These are phyloP conservation scores for Ganoderma lucidum DNA, from an alignment of 1,284 basidiomycete genomes.

Conservation along the genomic window DNA sequence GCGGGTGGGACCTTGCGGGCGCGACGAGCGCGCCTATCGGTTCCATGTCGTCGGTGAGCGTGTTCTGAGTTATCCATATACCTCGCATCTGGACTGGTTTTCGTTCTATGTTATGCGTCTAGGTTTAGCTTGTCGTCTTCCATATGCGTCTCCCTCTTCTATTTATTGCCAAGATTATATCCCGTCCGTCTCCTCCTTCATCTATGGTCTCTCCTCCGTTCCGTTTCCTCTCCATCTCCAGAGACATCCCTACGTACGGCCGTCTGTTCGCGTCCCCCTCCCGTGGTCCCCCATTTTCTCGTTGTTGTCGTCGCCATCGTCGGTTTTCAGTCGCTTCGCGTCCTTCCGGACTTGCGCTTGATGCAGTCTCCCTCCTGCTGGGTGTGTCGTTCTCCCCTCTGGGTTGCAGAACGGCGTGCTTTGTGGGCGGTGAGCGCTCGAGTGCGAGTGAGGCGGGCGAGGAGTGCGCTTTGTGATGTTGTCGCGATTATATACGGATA, in stretches of 20 bases:
- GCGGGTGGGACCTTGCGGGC: conserved; percentile 42
- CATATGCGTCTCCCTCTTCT: conserved; percentile 34
- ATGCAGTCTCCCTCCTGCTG: conserved; percentile 39
- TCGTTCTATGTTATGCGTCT: conserved; percentile 25
- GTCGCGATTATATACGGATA: conserved; percentile 15
- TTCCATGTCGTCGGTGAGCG: conserved; percentile 37
- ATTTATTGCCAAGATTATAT: conserved; percentile 35
- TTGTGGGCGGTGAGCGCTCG: conserved; percentile 49
- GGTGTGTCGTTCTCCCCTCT: conserved; percentile 46
- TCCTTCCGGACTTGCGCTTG: conserved; percentile 26
- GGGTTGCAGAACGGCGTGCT: conserved; percentile 48
- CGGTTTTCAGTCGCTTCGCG: conserved; percentile 12
- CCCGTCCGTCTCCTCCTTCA: conserved; percentile 27
- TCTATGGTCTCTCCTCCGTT: conserved; percentile 17
- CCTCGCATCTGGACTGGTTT: conserved; percentile 24
- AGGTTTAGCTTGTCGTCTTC: conserved; percentile 34
- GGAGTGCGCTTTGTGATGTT: conserved; percentile 6
- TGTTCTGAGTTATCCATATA: conserved; percentile 35
- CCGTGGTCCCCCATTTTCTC: conserved; percentile 11
- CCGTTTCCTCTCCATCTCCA: conserved; percentile 9
- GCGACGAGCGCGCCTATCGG: conserved; percentile 24
- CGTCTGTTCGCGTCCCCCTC: background rate
- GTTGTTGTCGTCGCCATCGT: conserved; percentile 15
- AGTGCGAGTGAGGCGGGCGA: conserved; percentile 20
- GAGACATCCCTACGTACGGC: conserved; percentile 16